Evolutionary conservation across 164 flowering plant species (phyloP).

Genomic region (Vitis labrusca): DNA sequence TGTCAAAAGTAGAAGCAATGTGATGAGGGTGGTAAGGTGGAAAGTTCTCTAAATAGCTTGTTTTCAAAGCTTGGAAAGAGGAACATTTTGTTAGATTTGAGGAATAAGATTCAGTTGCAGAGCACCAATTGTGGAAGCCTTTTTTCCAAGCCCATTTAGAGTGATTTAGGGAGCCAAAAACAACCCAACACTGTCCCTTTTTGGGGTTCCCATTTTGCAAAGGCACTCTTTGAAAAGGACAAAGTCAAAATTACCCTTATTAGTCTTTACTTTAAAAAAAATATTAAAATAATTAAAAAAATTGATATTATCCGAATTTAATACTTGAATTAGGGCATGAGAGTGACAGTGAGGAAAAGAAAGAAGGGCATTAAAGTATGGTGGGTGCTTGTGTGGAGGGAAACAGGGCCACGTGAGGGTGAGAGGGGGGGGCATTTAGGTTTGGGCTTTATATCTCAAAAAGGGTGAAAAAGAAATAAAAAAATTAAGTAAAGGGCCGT

Average conservation of each 20-base stretch:
- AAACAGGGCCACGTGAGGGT: conserved; percentile 31
- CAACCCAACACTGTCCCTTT: neutral
- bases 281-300: neutral
- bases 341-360: neutral
- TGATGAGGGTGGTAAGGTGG: no score
- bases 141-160: no score
- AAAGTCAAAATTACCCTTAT: neutral
- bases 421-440: neutral
- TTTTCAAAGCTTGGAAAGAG: no score
- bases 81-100: no score
- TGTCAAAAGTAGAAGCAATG: no score
- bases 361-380: conserved; percentile 2
- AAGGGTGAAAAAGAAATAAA: neutral
- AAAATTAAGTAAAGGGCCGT: neutral
- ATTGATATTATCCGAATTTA: neutral
- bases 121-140: no score
- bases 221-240: neutral
- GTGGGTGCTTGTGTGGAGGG: conserved; percentile 27
- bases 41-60: no score
- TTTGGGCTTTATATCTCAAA: neutral
- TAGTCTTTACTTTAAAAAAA: neutral
- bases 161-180: neutral
- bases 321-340: neutral
- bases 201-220: neutral
- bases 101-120: no score